Base-by-base conservation (phyloP, 345 rosid species). In the Eucalyptus erythrocorys region DNA sequence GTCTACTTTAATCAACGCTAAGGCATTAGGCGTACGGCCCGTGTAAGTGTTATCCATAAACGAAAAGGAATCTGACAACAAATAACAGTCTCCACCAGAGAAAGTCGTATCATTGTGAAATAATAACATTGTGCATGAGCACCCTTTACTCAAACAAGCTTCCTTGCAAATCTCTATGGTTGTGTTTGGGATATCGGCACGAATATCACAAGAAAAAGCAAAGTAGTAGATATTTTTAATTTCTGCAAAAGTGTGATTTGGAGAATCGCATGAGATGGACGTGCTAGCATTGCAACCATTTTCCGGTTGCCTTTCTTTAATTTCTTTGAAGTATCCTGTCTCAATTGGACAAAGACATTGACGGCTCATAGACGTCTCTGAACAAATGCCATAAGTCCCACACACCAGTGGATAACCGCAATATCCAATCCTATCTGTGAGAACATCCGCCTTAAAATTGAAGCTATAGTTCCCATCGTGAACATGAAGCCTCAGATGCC, bases 391-490 rank as follows among this genome's bases (percentile, higher is more conserved):
- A 6, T 37, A 76, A 37, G 0, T 76, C 82, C 82, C 82, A 2
- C 82, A 37, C 27, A 21, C 82, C 82, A 19, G 82, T 37, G 82
- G 82, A 76, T 76, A 76, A 76, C 82, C 47, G 8, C 82, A 71
- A 10, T 34, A 6, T 2, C 2, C 3, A 4, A 71, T 37, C 81
- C 14, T 37, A 10, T 21, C 27, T 1, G 1, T 8, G 0, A 71
- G 45, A 37, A 71, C 1, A 71, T 71, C 81, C 43, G 0, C 81
- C 81, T 19, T 7, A 16, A 16, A 17, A 1, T 19, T 71, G 0
- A 1, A 71, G 24, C 26, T 37, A 37, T 17, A 71, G 45, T 37
- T 71, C 82, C 82, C 82, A 71, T 71, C 82, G 0, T 71, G 82
- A 71, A 71, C 82, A 27, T 0, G 21, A 71, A 0, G 82, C 26